Evolutionary conservation across 345 rosid species (phyloP).

Genomic region (Laguncularia racemosa): DNA sequence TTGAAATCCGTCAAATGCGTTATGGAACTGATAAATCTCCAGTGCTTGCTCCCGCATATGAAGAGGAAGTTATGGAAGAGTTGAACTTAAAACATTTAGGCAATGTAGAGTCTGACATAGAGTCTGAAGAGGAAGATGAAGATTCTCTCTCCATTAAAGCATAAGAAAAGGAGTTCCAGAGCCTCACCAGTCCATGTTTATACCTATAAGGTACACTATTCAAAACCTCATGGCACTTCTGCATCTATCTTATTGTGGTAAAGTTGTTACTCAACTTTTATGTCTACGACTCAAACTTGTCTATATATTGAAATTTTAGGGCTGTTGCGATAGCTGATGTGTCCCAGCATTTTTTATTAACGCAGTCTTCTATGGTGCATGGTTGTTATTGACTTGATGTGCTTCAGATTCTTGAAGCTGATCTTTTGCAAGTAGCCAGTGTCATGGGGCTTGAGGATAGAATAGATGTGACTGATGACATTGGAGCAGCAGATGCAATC

Average conservation of each 20-base stretch:
- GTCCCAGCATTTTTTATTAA: neutral
- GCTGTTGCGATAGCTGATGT: too few relatives aligned
- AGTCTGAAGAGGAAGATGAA: constrained; percentile 57
- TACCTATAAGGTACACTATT: constrained; percentile 56
- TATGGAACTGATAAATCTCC: constrained; percentile 33
- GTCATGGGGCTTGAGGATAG: constrained; percentile 84
- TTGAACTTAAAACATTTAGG: constrained; percentile 24
- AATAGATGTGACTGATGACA: constrained; percentile 70
- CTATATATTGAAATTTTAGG: too few relatives aligned
- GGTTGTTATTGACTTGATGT: constrained; percentile 10
- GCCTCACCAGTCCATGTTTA: constrained; percentile 53
- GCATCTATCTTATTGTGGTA: neutral
- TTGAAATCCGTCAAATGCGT: constrained; percentile 63
- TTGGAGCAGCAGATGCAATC: constrained; percentile 79
- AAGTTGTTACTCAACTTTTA: neutral
- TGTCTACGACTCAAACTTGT: too few relatives aligned
- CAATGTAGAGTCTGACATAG: constrained; percentile 15
- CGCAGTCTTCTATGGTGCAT: neutral
- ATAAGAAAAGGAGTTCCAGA: constrained; percentile 27
- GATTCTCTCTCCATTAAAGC: constrained; percentile 21
- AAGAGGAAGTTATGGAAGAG: constrained; percentile 31
- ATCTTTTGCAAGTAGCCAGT: constrained; percentile 76
- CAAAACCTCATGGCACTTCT: constrained; percentile 2
- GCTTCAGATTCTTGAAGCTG: constrained; percentile 69
- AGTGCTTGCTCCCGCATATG: constrained; percentile 23